Base-by-base conservation (phyloP, 345 rosid species). In the Cardiospermum halicacabum region DNA sequence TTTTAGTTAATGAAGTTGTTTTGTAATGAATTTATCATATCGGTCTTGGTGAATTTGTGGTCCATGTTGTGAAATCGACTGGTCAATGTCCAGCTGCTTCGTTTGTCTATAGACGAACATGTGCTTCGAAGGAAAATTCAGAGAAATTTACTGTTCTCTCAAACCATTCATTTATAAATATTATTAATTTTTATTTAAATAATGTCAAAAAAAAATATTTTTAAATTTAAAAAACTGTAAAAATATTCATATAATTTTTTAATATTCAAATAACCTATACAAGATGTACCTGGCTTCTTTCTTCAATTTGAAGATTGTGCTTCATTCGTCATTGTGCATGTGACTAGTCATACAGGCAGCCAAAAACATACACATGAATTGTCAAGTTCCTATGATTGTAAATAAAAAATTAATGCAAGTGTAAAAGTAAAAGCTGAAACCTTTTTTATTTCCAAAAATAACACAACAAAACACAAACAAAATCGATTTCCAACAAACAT, bases 301-400 rank as follows among this genome's bases (percentile, higher is more conserved):
- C n/a, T n/a, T n/a, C n/a, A 34, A 5, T 34, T 11, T 27, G 11
- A 12, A n/a, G 57, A 11, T 32, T 30, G 68, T 62, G 21, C 9
- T 7, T 5, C 39, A 11, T 34, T 53, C 37, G 51, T 32, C 18
- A 21, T 12, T 9, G 39, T 4, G 28, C 30, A 64, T 57, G 40
- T 53, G 60, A 34, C 8, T 24, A 58, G 60, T 28, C 45, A 64
- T 18, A 69, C 36, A 37, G 49, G 60, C 13, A 65, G 58, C 39
- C 39, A 34, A 34, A 34, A 7, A 5, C 10, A 34, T 34, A n/a
- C n/a, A n/a, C n/a, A n/a, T n/a, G n/a, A n/a, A n/a, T 34, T 34
- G 58, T 64, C 31, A 62, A 49, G 45, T 18, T 28, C 5, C 39
- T 2, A 34, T 34, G 9, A n/a, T n/a, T n/a, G n/a, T n/a, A n/a